Conservation (phyloP, 139 green algal species). For the Pseudopediastrum boryanum region DNA sequence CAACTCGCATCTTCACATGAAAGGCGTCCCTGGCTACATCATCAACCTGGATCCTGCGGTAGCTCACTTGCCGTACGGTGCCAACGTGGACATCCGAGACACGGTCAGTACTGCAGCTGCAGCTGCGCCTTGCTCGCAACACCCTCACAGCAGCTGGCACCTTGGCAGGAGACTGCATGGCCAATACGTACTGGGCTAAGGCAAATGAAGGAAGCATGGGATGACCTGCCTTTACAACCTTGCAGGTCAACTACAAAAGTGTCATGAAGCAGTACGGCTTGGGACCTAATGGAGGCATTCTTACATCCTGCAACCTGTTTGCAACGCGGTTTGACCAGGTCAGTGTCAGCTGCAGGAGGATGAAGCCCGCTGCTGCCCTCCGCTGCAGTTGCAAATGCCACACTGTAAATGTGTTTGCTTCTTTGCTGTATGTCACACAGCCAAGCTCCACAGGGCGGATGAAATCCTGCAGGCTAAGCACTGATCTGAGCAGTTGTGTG, state of each 20-base stretch:
- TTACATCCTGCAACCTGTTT: conserved; percentile 98
- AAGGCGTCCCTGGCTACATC: conserved; percentile 76
- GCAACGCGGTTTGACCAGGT: conserved; percentile 98
- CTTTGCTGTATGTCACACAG: too few species aligned
- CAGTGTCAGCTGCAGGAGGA: background rate
- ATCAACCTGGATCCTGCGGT: conserved; percentile 98
- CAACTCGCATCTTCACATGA: conserved; percentile 75
- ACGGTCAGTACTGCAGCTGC: conserved; percentile 64
- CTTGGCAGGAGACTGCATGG: background rate
- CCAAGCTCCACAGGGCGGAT: too few species aligned
- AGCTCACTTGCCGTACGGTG: conserved; percentile 82
- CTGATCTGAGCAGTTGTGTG: too few species aligned
- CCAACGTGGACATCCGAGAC: conserved; percentile 98
- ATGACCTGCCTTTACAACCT: too few species aligned
- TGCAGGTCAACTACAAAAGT: conserved; percentile 96
- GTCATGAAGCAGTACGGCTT: conserved; percentile 98
- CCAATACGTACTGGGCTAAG: background rate
- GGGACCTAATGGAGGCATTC: conserved; percentile 96
- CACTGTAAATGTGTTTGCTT: too few species aligned
- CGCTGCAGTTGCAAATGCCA: background rate
- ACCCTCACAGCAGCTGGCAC: background rate
- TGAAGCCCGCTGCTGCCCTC: background rate
- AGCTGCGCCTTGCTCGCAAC: background rate
- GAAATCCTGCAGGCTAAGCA: too few species aligned
- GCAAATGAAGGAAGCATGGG: background rate